Conservation (phyloP, 2,329 filamentous ascomycete species). For the Exophiala dermatitidis region DNA sequence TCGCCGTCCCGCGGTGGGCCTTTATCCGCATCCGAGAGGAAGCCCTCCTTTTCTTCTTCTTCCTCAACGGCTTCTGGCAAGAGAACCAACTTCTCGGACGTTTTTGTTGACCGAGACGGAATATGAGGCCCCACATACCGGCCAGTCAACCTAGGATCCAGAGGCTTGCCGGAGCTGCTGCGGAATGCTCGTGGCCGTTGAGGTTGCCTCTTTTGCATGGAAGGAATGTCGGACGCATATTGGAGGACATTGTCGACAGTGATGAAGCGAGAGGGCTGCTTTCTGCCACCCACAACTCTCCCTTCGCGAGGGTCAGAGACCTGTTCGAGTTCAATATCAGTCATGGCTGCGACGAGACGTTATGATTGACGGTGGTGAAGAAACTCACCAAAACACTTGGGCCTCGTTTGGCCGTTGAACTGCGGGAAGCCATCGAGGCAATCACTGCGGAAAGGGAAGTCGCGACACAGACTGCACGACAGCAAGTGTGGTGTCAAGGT, state of each 20-base stretch:
- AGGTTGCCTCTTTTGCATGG: constrained; percentile 75
- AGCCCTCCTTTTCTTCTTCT: constrained; percentile 50
- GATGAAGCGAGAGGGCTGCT: constrained; percentile 63
- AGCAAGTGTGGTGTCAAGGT: neutral
- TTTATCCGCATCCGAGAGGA: constrained; percentile 49
- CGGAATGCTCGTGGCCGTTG: constrained; percentile 42
- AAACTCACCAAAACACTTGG: constrained; percentile 52
- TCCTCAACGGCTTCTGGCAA: constrained; percentile 69
- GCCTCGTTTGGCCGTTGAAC: constrained; percentile 43
- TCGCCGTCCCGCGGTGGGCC: constrained; percentile 50
- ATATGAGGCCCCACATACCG: constrained; percentile 55
- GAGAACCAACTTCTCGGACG: constrained; percentile 93
- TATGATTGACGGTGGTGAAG: neutral
- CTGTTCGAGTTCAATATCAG: constrained; percentile 18
- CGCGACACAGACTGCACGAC: neutral
- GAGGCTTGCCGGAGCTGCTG: constrained; percentile 33
- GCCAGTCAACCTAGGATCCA: constrained; percentile 50
- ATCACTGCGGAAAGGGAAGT: neutral
- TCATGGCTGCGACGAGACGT: constrained; percentile 16
- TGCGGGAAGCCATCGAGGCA: constrained; percentile 14
- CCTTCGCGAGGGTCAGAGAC: constrained; percentile 23
- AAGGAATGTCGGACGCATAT: constrained; percentile 89
- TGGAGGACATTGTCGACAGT: constrained; percentile 90
- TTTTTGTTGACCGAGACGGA: constrained; percentile 82
- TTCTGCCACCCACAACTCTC: constrained; percentile 29